Evolutionary conservation across 164 flowering plant species (phyloP).

Genomic region (Magnolia officinalis): DNA sequence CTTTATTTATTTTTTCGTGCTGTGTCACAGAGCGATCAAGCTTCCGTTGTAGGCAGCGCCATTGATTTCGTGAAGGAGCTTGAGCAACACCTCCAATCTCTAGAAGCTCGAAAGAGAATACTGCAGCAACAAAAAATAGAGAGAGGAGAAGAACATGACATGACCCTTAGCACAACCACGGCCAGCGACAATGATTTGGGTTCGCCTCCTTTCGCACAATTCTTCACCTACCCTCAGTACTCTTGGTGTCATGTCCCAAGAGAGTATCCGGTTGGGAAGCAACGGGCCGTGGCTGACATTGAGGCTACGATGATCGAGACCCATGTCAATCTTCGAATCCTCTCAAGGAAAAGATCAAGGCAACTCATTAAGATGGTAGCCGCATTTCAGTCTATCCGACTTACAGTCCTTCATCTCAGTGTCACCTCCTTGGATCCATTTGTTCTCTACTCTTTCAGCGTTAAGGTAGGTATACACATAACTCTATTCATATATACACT

Average conservation of each 20-base stretch:
- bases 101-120: conserved; percentile 57
- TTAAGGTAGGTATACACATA: conserved; percentile 51
- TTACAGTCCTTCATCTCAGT: conserved; percentile 80
- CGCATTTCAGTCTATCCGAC: conserved; percentile 53
- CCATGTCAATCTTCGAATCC: conserved; percentile 70
- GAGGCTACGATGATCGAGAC: conserved; percentile 83
- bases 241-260: conserved; percentile 42
- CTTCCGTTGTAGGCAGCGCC: conserved; percentile 92
- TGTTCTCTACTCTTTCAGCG: conserved; percentile 78
- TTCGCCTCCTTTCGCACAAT: conserved; percentile 49
- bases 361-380: conserved; percentile 60
- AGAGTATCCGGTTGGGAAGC: conserved; percentile 20
- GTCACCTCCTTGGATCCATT: conserved; percentile 62
- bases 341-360: conserved; percentile 38
- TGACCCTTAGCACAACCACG: conserved; percentile 23
- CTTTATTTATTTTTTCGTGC: neutral
- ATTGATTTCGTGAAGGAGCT: conserved; percentile 90
- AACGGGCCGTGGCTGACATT: conserved; percentile 57
- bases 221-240: conserved; percentile 67
- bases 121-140: conserved; percentile 16
- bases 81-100: conserved; percentile 68
- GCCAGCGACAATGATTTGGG: conserved; percentile 26
- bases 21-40: conserved; percentile 78
- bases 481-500: neutral
- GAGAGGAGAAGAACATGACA: neutral